phyloP scores from a whole-genome alignment of 805 yeast genomes.

The Saccharomycopsis microspora region DNA sequence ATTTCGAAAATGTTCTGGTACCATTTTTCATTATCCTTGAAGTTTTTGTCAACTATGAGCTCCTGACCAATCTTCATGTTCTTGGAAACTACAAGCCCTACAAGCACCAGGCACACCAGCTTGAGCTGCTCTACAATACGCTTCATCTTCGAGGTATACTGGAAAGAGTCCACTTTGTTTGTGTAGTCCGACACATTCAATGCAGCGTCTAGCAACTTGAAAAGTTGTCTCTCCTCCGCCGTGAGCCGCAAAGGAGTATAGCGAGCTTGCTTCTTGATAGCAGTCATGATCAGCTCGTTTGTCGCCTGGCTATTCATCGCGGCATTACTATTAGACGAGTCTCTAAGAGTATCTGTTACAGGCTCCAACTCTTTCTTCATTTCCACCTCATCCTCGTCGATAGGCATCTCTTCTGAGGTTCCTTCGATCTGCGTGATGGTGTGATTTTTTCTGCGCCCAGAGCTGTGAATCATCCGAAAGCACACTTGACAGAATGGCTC shows the following conservation, averaged over 20 bases:
- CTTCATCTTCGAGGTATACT: slow-evolving; percentile 56
- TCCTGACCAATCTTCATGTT: slow-evolving; percentile 59
- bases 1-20: slow-evolving; percentile 61
- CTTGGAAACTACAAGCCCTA: slow-evolving; percentile 71
- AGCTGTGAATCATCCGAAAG: slow-evolving; percentile 54
- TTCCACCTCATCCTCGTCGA: slow-evolving; percentile 8
- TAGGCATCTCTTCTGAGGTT: slow-evolving; percentile 15
- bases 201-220: slow-evolving; percentile 64
- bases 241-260: slow-evolving; percentile 64
- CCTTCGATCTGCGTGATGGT: slow-evolving; percentile 21
- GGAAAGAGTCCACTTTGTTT: slow-evolving; percentile 61
- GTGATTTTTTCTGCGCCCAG: slow-evolving; percentile 49
- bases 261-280: slow-evolving; percentile 32
- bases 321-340: slow-evolving; percentile 12
- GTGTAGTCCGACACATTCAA: slow-evolving; percentile 71
- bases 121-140: slow-evolving; percentile 62
- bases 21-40: slow-evolving; percentile 62
- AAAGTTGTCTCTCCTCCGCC: slow-evolving; percentile 54
- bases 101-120: slow-evolving; percentile 68
- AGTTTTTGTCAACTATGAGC: slow-evolving; percentile 54
- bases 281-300: slow-evolving; percentile 22
- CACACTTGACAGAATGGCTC: slow-evolving; percentile 65
- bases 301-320: slow-evolving; percentile 5
- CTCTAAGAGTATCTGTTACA: slow-evolving; percentile 6
- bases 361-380: slow-evolving; percentile 16